These are phyloP conservation scores for Arctostaphylos glauca DNA, from an alignment of 148 eudicot genomes.

Conservation along the genomic window DNA sequence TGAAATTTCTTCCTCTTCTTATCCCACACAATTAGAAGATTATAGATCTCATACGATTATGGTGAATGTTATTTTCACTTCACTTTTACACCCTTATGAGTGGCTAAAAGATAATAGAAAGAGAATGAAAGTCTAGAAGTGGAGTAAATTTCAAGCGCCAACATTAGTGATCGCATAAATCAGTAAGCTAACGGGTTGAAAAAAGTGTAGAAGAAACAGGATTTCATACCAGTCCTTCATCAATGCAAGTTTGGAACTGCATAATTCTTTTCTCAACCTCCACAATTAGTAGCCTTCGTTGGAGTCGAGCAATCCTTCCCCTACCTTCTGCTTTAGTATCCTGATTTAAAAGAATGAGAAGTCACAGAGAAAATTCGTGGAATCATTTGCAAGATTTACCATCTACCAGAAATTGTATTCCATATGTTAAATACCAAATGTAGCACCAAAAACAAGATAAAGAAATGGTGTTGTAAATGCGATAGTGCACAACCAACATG, in stretches of 20 bases:
- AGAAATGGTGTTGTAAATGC: background rate
- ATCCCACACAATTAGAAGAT: background rate
- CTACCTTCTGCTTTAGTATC: constrained; percentile 92
- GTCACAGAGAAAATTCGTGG: constrained; percentile 7
- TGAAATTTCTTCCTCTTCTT: background rate
- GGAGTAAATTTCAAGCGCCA: background rate
- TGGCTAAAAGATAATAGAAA: background rate
- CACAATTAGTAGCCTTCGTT: constrained; percentile 79
- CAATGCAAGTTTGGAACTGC: constrained; percentile 68
- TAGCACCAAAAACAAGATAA: background rate
- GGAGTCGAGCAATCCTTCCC: constrained; percentile 89
- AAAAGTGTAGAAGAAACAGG: background rate
- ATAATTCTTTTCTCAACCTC: constrained; percentile 89
- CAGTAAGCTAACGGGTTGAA: background rate
- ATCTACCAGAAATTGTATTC: background rate
- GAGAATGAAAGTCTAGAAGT: background rate
- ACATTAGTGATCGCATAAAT: background rate
- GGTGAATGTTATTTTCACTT: background rate
- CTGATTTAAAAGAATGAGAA: constrained; percentile 31
- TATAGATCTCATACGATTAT: background rate
- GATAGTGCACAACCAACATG: background rate
- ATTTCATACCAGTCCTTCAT: constrained; percentile 64
- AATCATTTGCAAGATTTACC: constrained; percentile 1
- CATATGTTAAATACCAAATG: background rate
- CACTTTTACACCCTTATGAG: background rate